Base-by-base conservation (phyloP, 1,284 basidiomycete species). In the Tilletia caries region DNA sequence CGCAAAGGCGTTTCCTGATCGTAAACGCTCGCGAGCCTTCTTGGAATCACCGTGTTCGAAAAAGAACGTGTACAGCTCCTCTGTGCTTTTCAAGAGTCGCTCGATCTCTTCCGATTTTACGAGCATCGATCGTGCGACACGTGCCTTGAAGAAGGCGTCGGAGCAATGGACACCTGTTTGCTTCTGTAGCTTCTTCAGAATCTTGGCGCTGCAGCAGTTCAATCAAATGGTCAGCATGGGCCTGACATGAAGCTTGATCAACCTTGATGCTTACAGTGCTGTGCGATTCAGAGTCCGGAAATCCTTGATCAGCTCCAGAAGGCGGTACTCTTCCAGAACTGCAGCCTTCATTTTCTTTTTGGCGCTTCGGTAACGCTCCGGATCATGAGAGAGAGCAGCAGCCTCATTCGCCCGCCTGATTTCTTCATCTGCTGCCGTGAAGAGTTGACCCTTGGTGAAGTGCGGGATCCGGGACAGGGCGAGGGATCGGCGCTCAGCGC, bases 151-250 rank as follows among this genome's bases (percentile, higher is more conserved):
- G 91, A 95, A 68, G 88, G 86, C 60, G 89, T 87, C 81, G 90
- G 88, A 48, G 87, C 84, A 70, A 15, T 82, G 82, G 66, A 90
- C 90, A 78, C 87, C 88, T 0, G 92, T 91, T 1, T 89, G 86
- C 84, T 96, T 97, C 81, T 93, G 92, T 76, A 93, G 96, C 85
- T 96, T 98, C 85, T 94, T 97, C 72, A 96, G 71, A 13, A 82
- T 80, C 83, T 98, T 97, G 27, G 91, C 87, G 13, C 58, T 62
- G 58, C 8, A 41, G 15, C 37, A 15, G 15, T 41, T 50, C 20
- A 50, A 18, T 8, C 10, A 25, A 82, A 97, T 94, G 0, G 93
- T 95, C 37, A 15, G 15, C 37, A 41, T 41, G n/a, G n/a, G n/a
- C n/a, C n/a, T n/a, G n/a, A n/a, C n/a, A n/a, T 15, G 37, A 41